Evolutionary conservation across 495 filamentous ascomycete genomes (phyloP), one percentile per base, ranked within the genome.

Genomic region (Penicillium steckii): DNA sequence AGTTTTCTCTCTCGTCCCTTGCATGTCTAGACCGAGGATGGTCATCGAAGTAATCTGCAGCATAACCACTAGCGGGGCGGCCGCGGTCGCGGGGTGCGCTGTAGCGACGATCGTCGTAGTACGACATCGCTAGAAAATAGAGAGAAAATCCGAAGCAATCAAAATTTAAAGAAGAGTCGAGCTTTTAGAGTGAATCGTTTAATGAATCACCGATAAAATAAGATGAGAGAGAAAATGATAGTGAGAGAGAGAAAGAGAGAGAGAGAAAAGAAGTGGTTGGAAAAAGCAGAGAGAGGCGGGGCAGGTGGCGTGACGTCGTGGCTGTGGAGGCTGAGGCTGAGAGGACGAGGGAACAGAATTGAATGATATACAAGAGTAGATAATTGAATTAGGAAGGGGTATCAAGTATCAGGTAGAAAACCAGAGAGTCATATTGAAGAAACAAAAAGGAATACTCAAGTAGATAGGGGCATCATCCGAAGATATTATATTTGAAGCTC

Each of bases 31-130:
- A 42, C 26, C 60, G 50, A 15, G 57, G 58, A 17, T 59, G 52
- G 18, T 48, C 57, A 23, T 72, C 57, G 46, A 66, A 64, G 46
- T 73, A 71, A 18, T 69, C 56, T 38, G 70, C 65, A 15, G 59
- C 57, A 40, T 73, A 70, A 37, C 46, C 57, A 15, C 57, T 56
- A 32, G 53, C 45, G 22, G 69, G 70, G 53, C 66, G 69, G 41
- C 54, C 44, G 38, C 67, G 65, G 57, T 73, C 66, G 42, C 61
- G 68, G 43, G 62, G 69, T 23, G 57, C 46, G 23, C 58, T 51
- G 35, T 67, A 59, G 24, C 61, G 60, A 50, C 67, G 69, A 30
- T 68, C 63, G 33, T 75, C 72, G 65, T 74, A 71, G 60, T 75
- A 74, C 23, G 72, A 61, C 71, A 75, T 74, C 50, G 56, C 62